Base-by-base conservation (phyloP, 2,329 filamentous ascomycete genomes). In the Pestalotiopsis fici region DNA sequence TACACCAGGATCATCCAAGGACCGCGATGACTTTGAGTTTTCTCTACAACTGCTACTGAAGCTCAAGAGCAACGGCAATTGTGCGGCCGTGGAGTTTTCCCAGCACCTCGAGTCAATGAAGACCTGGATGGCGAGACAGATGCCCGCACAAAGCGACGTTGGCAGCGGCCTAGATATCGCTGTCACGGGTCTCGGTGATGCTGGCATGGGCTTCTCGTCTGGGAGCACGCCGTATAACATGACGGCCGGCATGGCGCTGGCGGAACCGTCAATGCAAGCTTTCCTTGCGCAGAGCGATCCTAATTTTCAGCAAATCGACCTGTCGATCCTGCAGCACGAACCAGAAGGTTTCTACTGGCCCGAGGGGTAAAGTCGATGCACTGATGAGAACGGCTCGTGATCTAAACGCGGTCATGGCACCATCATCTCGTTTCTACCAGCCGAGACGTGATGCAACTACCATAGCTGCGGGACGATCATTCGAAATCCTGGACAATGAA, bases 1-100 rank as follows among this genome's bases (percentile, higher is more conserved):
- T 3, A 71, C 75, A 0, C 74, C 76, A 4, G 71, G 77, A 7
- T 75, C 73, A 2, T 74, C 74, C 3, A 75, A 74, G n/a, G 82
- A 83, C 39, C 72, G 72, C 2, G 81, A 83, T 12, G 75, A 78
- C 12, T 82, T 83, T 28, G 78, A 83, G 25, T 75, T 78, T 1
- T 80, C 80, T 0, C 73, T 74, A 0, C 78, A 79, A 2, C 78
- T 83, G 11, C 73, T 84, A 0, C 74, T 77, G 0, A 78, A 82
- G 47, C 70, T 84, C 0, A 78, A 78, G 11, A 73, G 76, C 1
- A 79, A 75, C 12, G 82, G 82, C 0, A 83, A 83, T 62, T 77
- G 80, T 50, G 77, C 78, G 0, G 82, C 82, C 0, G 75, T 74
- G 6, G 81, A 83, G 66, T 83, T 81, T 28, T 80, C 75, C 25